Evolutionary conservation across 2,329 filamentous ascomycete genomes (phyloP).

Genomic region (Penicillium decumbens): DNA sequence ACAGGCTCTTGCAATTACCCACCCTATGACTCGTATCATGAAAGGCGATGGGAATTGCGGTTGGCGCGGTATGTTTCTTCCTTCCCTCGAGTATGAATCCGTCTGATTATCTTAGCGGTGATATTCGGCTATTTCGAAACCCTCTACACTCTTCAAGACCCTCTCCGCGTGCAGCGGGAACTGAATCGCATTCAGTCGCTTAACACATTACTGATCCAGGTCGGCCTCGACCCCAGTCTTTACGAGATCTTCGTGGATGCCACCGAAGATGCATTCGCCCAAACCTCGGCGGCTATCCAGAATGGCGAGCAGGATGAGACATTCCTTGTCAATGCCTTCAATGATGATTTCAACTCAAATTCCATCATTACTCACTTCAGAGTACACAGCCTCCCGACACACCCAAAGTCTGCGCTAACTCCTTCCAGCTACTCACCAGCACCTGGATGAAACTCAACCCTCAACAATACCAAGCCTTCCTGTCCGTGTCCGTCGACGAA

Average conservation of each 20-base stretch:
- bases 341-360: conserved; percentile 62
- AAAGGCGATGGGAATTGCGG: conserved; percentile 94
- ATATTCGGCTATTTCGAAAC: conserved; percentile 91
- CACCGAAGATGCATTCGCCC: conserved; percentile 63
- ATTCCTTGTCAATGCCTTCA: conserved; percentile 66
- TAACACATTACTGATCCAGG: conserved; percentile 63
- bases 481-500: conserved; percentile 59
- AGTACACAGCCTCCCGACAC: conserved; percentile 40
- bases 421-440: conserved; percentile 66
- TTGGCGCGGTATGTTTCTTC: conserved; percentile 72
- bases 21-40: conserved; percentile 81
- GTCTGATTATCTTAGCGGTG: conserved; percentile 58
- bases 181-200: conserved; percentile 66
- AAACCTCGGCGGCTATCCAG: conserved; percentile 56
- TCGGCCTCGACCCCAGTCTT: conserved; percentile 61
- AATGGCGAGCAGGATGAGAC: conserved; percentile 53
- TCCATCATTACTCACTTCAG: conserved; percentile 79
- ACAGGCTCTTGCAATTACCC: conserved; percentile 74
- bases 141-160: conserved; percentile 64
- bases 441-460: conserved; percentile 76
- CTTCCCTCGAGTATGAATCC: background rate
- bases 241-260: conserved; percentile 81
- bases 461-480: conserved; percentile 66
- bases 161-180: conserved; percentile 64
- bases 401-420: conserved; percentile 8